These are phyloP conservation scores for Fragosphaeria purpurea DNA, from an alignment of 2,329 filamentous ascomycete genomes.

Conservation along the genomic window DNA sequence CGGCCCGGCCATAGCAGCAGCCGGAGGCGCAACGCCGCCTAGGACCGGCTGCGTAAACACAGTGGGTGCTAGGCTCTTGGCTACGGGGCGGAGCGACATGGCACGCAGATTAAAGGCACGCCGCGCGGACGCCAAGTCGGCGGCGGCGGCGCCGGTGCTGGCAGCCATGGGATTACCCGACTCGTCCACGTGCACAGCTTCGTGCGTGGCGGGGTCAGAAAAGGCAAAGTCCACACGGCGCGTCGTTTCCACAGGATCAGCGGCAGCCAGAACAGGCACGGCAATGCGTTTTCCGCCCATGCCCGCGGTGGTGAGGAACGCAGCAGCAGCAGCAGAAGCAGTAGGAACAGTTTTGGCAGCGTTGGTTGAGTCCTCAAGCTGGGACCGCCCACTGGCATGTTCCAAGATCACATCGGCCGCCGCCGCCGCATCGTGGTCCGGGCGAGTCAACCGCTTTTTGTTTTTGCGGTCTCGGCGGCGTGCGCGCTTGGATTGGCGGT, in stretches of 20 bases:
- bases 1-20: conserved; percentile 28
- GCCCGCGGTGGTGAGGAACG: neutral
- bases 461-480: conserved; percentile 30
- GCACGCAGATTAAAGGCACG: conserved; percentile 48
- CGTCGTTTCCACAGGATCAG: conserved; percentile 14
- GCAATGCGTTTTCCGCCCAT: neutral
- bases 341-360: neutral
- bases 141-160: conserved; percentile 21
- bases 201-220: conserved; percentile 20
- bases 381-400: conserved; percentile 2
- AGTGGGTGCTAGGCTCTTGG: conserved; percentile 59
- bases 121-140: conserved; percentile 22
- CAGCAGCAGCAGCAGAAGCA: too few relatives aligned
- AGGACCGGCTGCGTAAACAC: conserved; percentile 50
- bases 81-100: conserved; percentile 51
- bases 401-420: conserved; percentile 25
- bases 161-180: neutral
- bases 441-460: conserved; percentile 32
- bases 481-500: conserved; percentile 28
- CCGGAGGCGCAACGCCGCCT: conserved; percentile 11
- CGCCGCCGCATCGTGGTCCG: conserved; percentile 18
- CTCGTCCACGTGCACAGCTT: neutral
- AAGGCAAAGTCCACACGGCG: conserved; percentile 34
- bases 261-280: neutral
- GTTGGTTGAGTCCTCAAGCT: neutral